phyloP scores from a whole-genome alignment of 306 rosid genomes.

The Cicer arietinum region DNA sequence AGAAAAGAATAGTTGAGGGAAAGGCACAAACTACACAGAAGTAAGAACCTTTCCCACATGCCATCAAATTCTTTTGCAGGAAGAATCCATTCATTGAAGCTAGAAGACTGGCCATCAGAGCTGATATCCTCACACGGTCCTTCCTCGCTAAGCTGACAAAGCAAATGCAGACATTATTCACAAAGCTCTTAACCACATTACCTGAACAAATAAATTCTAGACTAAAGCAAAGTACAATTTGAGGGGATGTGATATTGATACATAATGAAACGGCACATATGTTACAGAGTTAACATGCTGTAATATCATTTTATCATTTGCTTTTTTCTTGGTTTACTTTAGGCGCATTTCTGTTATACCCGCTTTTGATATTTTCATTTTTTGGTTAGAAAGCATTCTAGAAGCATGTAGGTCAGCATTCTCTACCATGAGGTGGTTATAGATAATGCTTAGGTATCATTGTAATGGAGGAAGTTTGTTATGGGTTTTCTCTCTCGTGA shows the following conservation, averaged over 20 bases:
- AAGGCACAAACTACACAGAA: slow-evolving; percentile 41
- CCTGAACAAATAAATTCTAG: slow-evolving; percentile 18
- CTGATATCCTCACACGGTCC: slow-evolving; percentile 92
- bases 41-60: slow-evolving; percentile 93
- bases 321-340: background rate
- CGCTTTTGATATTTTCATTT: background rate
- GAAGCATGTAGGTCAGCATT: background rate
- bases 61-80: slow-evolving; percentile 98
- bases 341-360: background rate
- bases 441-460: background rate
- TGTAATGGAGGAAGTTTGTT: background rate
- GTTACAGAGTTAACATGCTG: background rate
- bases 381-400: background rate
- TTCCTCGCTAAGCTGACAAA: slow-evolving; percentile 86
- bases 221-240: slow-evolving; percentile 7
- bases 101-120: slow-evolving; percentile 85
- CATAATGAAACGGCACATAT: background rate
- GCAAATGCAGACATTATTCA: slow-evolving; percentile 43
- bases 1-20: slow-evolving; percentile 29
- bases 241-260: slow-evolving; percentile 20
- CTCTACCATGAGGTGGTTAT: background rate
- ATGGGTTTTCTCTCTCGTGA: background rate
- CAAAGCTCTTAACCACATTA: slow-evolving; percentile 14
- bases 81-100: slow-evolving; percentile 94
- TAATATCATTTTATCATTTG: background rate